Base-by-base conservation (phyloP, 768 basidiomycete species). In the Tylopilus balloui region DNA sequence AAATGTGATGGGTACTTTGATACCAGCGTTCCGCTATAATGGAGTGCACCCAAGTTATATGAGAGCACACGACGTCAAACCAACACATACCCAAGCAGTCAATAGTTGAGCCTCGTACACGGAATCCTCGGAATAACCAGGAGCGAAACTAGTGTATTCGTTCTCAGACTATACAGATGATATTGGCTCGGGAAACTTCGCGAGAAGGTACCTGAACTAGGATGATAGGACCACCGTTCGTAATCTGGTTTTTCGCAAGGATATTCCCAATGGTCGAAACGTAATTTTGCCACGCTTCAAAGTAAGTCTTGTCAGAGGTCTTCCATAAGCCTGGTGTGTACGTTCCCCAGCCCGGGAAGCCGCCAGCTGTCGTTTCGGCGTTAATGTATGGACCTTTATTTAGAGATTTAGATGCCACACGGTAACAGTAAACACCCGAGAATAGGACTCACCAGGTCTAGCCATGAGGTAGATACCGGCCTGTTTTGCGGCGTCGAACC, bases 311-410 rank as follows among this genome's bases (percentile, higher is more conserved):
- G 58, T 79, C 76, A 42, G 78, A 74, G 17, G 77, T 78, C 29
- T 78, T 69, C 47, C 78, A 69, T 34, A 65, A 59, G 17, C 76
- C 76, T 27, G 77, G 73, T 23, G 77, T 74, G 60, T 78, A 77
- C 8, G 75, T 78, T 28, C 78, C 76, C 79, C 78, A 80, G 6
- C 79, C 79, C 12, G 80, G 80, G 53, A 81, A 78, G 5, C 79
- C 63, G 20, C 63, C 63, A 0, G 51, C 62, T 4, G 78, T 78
- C 5, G 58, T 62, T 51, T 63, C 62, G 14, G 62, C 60, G 28
- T 63, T 63, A 54, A 63, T 63, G 39, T 63, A 63, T 8, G 63
- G 62, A 10, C 62, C 62, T 62, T 48, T 28, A 29, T 42, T 42
- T 14, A 14, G 2, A 24, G 3, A 28, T 4, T 57, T 19, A 46